phyloP scores from a whole-genome alignment of 2,329 filamentous ascomycete species.

The Zarea fungicola region DNA sequence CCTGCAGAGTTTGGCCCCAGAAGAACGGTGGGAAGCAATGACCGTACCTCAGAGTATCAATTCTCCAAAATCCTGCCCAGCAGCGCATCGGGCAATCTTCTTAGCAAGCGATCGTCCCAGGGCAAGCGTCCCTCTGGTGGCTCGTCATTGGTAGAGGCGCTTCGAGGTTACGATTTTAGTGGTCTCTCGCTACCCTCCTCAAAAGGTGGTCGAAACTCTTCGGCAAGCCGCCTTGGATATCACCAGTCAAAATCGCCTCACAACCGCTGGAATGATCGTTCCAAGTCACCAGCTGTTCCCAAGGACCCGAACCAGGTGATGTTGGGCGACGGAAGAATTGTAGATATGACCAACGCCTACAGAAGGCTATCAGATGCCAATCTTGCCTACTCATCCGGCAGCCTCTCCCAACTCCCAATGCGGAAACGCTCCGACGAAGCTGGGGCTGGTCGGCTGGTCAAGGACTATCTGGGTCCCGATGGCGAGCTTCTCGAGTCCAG shows the following conservation, averaged over 20 bases:
- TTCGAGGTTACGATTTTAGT: slow-evolving; percentile 47
- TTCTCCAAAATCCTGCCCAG: slow-evolving; percentile 55
- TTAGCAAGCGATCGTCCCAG: slow-evolving; percentile 49
- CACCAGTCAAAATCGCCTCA: slow-evolving; percentile 51
- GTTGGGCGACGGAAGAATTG: slow-evolving; percentile 54
- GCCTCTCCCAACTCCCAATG: slow-evolving; percentile 55
- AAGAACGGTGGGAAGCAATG: slow-evolving; percentile 19
- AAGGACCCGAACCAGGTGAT: slow-evolving; percentile 36
- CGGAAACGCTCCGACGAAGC: slow-evolving; percentile 44
- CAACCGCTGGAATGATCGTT: slow-evolving; percentile 38
- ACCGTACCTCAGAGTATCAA: slow-evolving; percentile 53
- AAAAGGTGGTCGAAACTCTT: slow-evolving; percentile 38
- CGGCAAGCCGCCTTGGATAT: slow-evolving; percentile 31
- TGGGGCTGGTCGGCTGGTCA: slow-evolving; percentile 54
- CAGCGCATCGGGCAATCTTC: slow-evolving; percentile 37
- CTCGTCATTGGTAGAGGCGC: slow-evolving; percentile 45
- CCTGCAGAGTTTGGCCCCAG: slow-evolving; percentile 41
- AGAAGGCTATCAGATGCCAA: slow-evolving; percentile 67
- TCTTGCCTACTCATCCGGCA: slow-evolving; percentile 58
- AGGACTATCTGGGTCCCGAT: slow-evolving; percentile 61
- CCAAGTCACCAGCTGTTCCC: slow-evolving; percentile 31
- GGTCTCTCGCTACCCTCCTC: slow-evolving; percentile 46
- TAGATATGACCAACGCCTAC: slow-evolving; percentile 67
- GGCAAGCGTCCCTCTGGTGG: slow-evolving; percentile 30
- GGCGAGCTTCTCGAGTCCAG: slow-evolving; percentile 64